These are phyloP conservation scores for Hemileccinum rubropunctum DNA, from an alignment of 768 basidiomycete species.

Conservation along the genomic window DNA sequence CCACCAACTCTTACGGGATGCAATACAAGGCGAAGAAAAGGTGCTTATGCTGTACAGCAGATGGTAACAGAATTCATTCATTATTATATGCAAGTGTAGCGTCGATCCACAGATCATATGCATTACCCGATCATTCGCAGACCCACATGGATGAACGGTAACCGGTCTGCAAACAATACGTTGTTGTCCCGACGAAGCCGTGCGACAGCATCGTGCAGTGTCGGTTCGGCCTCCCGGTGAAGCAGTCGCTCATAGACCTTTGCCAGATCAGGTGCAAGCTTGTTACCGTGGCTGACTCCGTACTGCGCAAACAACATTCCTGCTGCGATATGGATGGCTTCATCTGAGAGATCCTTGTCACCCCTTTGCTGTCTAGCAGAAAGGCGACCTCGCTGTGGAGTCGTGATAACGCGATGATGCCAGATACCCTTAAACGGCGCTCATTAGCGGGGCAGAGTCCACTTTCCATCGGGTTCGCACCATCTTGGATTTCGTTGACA, in stretches of 20 bases:
- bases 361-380: conserved; percentile 41
- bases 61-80: no score
- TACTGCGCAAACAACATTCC: conserved; percentile 35
- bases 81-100: no score
- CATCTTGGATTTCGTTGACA: no score
- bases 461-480: not conserved
- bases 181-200: no score
- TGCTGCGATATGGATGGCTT: no score
- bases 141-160: not conserved
- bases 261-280: conserved; percentile 33
- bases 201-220: not conserved
- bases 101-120: no score
- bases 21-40: no score
- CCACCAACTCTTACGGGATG: no score
- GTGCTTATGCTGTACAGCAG: no score
- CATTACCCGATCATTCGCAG: not conserved
- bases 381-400: conserved; percentile 35
- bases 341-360: not conserved
- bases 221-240: not conserved
- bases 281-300: conserved; percentile 41
- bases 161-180: not conserved
- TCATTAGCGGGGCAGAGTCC: conserved; percentile 1
- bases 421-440: not conserved
- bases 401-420: not conserved
- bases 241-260: conserved; percentile 25